These are phyloP conservation scores for Cyclotella cryptica DNA, from an alignment of 108 stramenopile genomes.

Conservation along the genomic window DNA sequence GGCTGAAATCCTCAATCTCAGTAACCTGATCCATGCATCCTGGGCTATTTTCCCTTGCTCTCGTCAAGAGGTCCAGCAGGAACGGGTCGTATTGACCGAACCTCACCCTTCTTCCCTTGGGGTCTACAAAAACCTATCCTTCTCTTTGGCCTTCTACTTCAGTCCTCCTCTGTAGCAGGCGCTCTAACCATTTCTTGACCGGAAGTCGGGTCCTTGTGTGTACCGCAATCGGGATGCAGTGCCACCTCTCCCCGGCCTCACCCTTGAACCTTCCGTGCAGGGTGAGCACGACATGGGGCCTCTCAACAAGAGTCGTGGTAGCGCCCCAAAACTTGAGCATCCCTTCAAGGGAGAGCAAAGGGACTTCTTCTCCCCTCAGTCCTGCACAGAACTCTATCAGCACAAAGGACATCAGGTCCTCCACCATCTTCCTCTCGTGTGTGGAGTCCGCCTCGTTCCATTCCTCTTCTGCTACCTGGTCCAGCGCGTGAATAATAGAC, in stretches of 20 bases:
- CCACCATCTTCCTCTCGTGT: neutral
- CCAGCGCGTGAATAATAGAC: neutral
- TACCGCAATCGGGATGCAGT: neutral
- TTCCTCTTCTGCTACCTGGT: too few relatives aligned
- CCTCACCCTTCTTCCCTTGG: neutral
- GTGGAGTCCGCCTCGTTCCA: too few relatives aligned
- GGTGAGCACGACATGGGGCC: too few relatives aligned
- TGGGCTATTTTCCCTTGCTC: too few relatives aligned
- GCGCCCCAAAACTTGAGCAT: neutral
- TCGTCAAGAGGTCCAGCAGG: neutral
- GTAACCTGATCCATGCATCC: too few relatives aligned
- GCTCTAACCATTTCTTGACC: too few relatives aligned
- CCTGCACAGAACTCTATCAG: too few relatives aligned
- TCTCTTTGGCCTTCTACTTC: neutral
- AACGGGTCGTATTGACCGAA: neutral
- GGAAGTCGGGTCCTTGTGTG: neutral
- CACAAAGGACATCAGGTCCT: too few relatives aligned
- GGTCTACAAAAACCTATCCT: neutral
- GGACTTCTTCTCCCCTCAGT: too few relatives aligned
- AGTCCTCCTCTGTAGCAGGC: neutral
- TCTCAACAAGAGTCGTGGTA: neutral
- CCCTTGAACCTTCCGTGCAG: too few relatives aligned
- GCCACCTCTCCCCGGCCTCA: neutral
- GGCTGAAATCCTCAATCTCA: too few relatives aligned
- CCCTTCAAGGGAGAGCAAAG: neutral